Evolutionary conservation across 805 yeast species (phyloP), one percentile per base, ranked within the genome.

Genomic region (Torulaspora franciscae): DNA sequence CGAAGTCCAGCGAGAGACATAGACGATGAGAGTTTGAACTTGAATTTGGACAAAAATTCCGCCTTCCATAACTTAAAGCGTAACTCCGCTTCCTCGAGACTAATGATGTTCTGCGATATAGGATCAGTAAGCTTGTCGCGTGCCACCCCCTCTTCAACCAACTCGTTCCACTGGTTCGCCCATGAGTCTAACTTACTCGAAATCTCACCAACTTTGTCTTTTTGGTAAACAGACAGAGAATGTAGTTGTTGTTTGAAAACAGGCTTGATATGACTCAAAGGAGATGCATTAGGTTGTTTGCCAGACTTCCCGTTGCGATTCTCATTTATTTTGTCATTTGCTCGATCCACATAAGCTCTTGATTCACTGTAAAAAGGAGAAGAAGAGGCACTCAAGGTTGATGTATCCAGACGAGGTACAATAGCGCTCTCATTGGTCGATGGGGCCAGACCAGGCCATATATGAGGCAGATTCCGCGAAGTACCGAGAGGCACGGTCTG

Each of bases 41-140:
- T 86, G 9, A 62, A 40, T 30, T 54, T 56, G 0, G 69, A 58
- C 54, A 75, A 74, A 13, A 86, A 61, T 7, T 64, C 59, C 0
- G 63, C 59, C 23, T 73, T 65, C 61, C 82, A 89, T 7, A 74
- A 37, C 1, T 70, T 55, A 24, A 85, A 63, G 25, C 93, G 65
- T 23, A 55, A 43, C 37, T 67, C 64, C 3, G 95, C 89, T 56
- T 87, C 85, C 11, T 72, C 77, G 9, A 67, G 49, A 2, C 83
- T 67, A 7, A 89, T 51, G 2, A 83, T 53, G 0, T 89, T 88
- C 13, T 70, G 59, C 1, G 76, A 66, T 0, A 88, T 70, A 7
- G 83, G 69, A 54, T 83, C 89, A 69, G 67, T 42, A 65, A 58
- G 29, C 42, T 53, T 7, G 59, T 68, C 57, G 76, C 68, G 45